phyloP scores from a whole-genome alignment of 768 basidiomycete genomes.

The Suillus subluteus region DNA sequence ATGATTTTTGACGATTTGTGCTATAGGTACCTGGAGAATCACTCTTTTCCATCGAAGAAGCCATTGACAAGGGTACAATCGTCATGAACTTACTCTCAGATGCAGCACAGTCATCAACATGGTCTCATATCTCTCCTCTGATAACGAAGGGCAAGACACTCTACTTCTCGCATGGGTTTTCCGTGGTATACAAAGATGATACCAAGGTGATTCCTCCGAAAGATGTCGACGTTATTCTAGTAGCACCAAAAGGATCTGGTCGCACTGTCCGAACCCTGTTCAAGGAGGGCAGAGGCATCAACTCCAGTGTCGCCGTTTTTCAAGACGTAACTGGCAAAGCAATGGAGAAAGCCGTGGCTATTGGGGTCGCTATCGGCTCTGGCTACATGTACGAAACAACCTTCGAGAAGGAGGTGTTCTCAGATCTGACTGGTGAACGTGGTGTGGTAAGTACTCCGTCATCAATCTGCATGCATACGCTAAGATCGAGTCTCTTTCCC shows the following conservation, averaged over 20 bases:
- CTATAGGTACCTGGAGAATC: constrained; percentile 87
- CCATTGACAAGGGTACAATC: constrained; percentile 93
- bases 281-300: constrained; percentile 99
- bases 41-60: constrained; percentile 97
- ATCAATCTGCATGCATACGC: background rate
- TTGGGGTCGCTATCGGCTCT: constrained; percentile 93
- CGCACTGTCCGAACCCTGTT: constrained; percentile 99
- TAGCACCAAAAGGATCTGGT: constrained; percentile 98
- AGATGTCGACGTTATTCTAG: constrained; percentile 99
- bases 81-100: constrained; percentile 99
- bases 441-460: constrained; percentile 57
- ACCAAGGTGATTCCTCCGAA: constrained; percentile 90
- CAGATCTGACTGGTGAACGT: constrained; percentile 98
- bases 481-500: background rate
- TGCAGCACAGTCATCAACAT: constrained; percentile 96
- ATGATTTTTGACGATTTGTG: background rate
- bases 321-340: constrained; percentile 99
- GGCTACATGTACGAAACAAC: constrained; percentile 99
- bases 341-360: constrained; percentile 93
- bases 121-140: constrained; percentile 86
- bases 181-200: constrained; percentile 96
- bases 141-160: constrained; percentile 99
- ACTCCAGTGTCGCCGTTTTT: constrained; percentile 92
- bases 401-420: constrained; percentile 99
- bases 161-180: constrained; percentile 99